Base-by-base conservation (phyloP, 148 eudicot species). In the Silene latifolia region DNA sequence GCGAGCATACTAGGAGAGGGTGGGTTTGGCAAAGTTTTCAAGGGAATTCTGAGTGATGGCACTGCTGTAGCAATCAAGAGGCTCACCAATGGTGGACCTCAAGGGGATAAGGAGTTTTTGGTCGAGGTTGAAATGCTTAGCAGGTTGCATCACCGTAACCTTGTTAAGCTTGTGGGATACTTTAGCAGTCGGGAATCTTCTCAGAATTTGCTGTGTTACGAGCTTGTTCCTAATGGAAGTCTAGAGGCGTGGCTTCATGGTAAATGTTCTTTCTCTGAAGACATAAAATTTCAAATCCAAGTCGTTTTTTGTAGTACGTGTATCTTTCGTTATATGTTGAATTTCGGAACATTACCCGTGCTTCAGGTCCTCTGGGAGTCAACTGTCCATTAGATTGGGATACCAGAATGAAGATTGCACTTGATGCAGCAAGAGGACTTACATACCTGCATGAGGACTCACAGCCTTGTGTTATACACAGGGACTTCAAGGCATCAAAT, bases 101-200 rank as follows among this genome's bases (percentile, higher is more conserved):
- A 94, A 80, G 97, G 98, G 25, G 93, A 88, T 80, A 91, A 89
- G 81, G 98, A 94, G 78, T 94, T 91, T 72, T 75, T 91, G 56
- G 97, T 88, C 56, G 98, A 94, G 83, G 97, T 94, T 80, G 97
- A 94, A 75, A 94, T 94, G 98, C 97, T 94, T 78, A 94, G 97
- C 73, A 85, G 98, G 83, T 82, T 94, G 82, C 98, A 94, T 84
- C 98, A 94, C 69, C 92, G 98, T 42, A 94, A 94, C 78, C 93
- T 94, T 78, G 98, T 94, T 66, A 94, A 91, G 77, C 97, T 94
- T 74, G 93, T 94, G 78, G 98, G 98, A 67, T 91, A 94, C 73
- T 88, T 84, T 80, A 88, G 89, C 80, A 90, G 85, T 69, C 93
- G 97, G 51, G 93, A 93, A 70, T 78, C 91, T 14, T 87, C 97